Conservation (phyloP, 2,329 filamentous ascomycete genomes). For the Venturia effusa region DNA sequence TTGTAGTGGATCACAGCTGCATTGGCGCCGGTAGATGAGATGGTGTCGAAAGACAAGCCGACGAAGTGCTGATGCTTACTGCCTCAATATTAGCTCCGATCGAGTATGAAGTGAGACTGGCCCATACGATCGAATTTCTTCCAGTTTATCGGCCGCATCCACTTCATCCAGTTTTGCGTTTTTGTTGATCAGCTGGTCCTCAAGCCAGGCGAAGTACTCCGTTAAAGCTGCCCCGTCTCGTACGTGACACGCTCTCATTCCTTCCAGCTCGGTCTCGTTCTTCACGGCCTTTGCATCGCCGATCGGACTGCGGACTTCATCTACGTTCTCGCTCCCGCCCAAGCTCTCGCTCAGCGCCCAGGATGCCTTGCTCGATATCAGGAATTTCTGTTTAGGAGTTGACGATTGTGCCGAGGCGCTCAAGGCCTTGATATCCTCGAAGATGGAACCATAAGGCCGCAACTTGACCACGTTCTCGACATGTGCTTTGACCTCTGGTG, state of each 20-base stretch:
- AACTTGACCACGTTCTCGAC: constrained; percentile 60
- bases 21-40: constrained; percentile 86
- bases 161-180: constrained; percentile 74
- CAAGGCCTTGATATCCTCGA: constrained; percentile 62
- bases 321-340: constrained; percentile 74
- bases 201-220: constrained; percentile 94
- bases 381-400: constrained; percentile 49
- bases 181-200: constrained; percentile 70
- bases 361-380: constrained; percentile 80
- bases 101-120: background rate
- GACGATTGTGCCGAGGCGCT: constrained; percentile 32
- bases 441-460: constrained; percentile 73
- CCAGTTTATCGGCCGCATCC: constrained; percentile 81
- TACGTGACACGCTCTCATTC: constrained; percentile 90
- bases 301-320: constrained; percentile 78
- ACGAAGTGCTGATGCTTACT: constrained; percentile 63
- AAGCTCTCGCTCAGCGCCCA: constrained; percentile 85
- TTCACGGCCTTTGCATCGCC: constrained; percentile 90
- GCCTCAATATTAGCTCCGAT: background rate
- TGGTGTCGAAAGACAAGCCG: constrained; percentile 88
- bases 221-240: constrained; percentile 84
- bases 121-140: constrained; percentile 50
- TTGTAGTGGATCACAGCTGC: constrained; percentile 95
- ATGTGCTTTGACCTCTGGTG: constrained; percentile 55
- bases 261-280: constrained; percentile 77